Evolutionary conservation across 768 basidiomycete species (phyloP).

Genomic region (Artomyces pyxidatus): DNA sequence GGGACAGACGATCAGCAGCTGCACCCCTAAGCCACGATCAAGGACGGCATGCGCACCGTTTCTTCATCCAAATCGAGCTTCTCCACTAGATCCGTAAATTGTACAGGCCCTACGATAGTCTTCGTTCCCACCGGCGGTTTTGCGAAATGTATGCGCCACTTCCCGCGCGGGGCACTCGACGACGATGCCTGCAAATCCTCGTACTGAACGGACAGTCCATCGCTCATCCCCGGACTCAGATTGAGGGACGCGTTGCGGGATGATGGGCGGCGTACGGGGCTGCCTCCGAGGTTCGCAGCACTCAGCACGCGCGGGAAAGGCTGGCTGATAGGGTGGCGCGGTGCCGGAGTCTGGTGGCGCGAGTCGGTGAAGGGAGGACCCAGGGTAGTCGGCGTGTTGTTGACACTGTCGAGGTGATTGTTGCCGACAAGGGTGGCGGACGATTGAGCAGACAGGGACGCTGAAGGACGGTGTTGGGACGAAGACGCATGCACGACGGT

Average conservation of each 20-base stretch:
- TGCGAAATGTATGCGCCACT: slow-evolving; percentile 35
- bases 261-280: not conserved
- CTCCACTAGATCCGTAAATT: slow-evolving; percentile 20
- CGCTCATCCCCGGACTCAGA: slow-evolving; percentile 8
- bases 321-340: not conserved
- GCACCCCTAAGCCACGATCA: not conserved
- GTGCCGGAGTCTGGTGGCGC: too few species aligned
- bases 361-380: slow-evolving; percentile 3
- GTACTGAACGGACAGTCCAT: slow-evolving; percentile 11
- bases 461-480: not conserved
- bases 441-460: not conserved
- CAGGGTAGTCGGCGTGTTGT: not conserved
- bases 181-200: slow-evolving; percentile 6
- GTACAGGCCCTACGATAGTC: slow-evolving; percentile 25
- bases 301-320: not conserved
- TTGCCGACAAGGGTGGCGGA: not conserved
- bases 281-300: not conserved
- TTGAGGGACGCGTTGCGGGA: not conserved
- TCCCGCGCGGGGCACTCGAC: slow-evolving; percentile 11
- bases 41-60: slow-evolving; percentile 25
- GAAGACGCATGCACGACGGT: not conserved
- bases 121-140: slow-evolving; percentile 28
- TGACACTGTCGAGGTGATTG: not conserved
- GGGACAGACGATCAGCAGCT: slow-evolving; percentile 18
- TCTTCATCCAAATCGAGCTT: slow-evolving; percentile 32